Percentiles rank a stretch among this genome's conserved stretches.
Evolutionary conservation across 768 basidiomycete genomes (phyloP).

Genomic region (Pisolithus albus): DNA sequence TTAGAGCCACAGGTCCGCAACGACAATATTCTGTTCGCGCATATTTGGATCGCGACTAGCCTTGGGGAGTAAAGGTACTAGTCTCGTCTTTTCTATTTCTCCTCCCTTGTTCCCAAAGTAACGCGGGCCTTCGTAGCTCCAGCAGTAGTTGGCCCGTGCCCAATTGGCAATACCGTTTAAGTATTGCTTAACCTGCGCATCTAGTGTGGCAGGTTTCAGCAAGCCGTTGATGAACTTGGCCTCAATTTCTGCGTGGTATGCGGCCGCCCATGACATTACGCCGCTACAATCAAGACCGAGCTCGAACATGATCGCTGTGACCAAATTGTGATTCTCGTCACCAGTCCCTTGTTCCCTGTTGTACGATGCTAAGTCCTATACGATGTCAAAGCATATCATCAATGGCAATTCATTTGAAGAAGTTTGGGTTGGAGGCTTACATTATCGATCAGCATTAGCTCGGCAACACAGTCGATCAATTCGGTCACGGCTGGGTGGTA

Average conservation of each 20-base stretch:
- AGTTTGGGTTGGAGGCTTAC: slow-evolving; percentile 4
- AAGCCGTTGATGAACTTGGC: slow-evolving; percentile 16
- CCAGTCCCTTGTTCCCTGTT: slow-evolving; percentile 30
- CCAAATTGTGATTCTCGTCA: slow-evolving; percentile 27
- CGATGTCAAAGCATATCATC: background rate
- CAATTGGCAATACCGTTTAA: slow-evolving; percentile 20
- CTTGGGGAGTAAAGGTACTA: slow-evolving; percentile 3
- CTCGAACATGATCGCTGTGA: slow-evolving; percentile 30
- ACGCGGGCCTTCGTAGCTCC: slow-evolving; percentile 27
- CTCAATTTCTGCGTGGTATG: slow-evolving; percentile 8
- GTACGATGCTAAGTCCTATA: slow-evolving; percentile 32
- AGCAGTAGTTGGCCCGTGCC: slow-evolving; percentile 20
- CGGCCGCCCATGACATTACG: slow-evolving; percentile 23
- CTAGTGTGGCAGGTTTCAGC: slow-evolving; percentile 14
- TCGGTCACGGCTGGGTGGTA: slow-evolving; percentile 17
- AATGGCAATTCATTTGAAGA: background rate
- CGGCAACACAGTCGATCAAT: slow-evolving; percentile 6
- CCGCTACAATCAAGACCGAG: slow-evolving; percentile 16
- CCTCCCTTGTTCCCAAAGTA: slow-evolving; percentile 25
- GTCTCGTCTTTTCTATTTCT: slow-evolving; percentile 18
- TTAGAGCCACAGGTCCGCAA: background rate
- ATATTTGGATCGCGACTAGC: background rate
- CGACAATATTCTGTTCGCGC: background rate
- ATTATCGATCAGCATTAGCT: slow-evolving; percentile 21
- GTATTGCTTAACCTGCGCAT: slow-evolving; percentile 20